Percentiles rank a stretch among this genome's conserved stretches.
These are phyloP conservation scores for Spongispora temasekensis DNA, from an alignment of 1,284 basidiomycete genomes.

Conservation along the genomic window DNA sequence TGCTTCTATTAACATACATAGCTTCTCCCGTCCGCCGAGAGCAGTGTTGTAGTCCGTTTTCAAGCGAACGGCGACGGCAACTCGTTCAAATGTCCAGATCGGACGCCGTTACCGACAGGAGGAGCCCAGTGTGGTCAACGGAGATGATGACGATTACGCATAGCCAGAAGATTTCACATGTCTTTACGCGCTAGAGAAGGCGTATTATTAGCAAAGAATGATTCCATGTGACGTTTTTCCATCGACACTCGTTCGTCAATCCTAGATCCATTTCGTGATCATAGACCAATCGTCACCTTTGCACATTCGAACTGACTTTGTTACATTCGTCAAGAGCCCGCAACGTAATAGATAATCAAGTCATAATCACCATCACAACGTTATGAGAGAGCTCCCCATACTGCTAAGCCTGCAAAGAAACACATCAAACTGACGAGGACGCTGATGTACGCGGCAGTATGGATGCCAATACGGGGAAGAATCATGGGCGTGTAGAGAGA, in stretches of 20 bases:
- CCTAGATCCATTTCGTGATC: too few species aligned
- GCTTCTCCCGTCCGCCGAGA: too few species aligned
- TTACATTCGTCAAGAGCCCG: slow-evolving; percentile 3
- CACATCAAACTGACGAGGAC: slow-evolving; percentile 61
- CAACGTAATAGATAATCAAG: slow-evolving; percentile 14
- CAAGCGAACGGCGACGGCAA: too few species aligned
- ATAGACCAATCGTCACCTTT: too few species aligned
- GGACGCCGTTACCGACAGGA: too few species aligned
- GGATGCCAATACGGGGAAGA: slow-evolving; percentile 67
- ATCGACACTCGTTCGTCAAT: too few species aligned
- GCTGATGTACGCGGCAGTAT: slow-evolving; percentile 67
- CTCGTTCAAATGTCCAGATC: too few species aligned
- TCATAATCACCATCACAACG: background rate
- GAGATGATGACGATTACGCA: slow-evolving; percentile 16
- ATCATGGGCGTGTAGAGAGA: slow-evolving; percentile 62
- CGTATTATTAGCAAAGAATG: slow-evolving; percentile 11
- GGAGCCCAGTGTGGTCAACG: slow-evolving; percentile 28
- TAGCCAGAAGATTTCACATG: slow-evolving; percentile 1
- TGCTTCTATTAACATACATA: too few species aligned
- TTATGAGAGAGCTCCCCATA: slow-evolving; percentile 63
- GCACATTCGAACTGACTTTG: background rate
- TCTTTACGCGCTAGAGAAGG: slow-evolving; percentile 2
- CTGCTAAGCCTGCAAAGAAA: slow-evolving; percentile 66
- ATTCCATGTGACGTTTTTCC: too few species aligned
- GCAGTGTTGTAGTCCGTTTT: too few species aligned